Base-by-base conservation (phyloP, 2,329 filamentous ascomycete genomes). In the Gaeumannomyces tritici region DNA sequence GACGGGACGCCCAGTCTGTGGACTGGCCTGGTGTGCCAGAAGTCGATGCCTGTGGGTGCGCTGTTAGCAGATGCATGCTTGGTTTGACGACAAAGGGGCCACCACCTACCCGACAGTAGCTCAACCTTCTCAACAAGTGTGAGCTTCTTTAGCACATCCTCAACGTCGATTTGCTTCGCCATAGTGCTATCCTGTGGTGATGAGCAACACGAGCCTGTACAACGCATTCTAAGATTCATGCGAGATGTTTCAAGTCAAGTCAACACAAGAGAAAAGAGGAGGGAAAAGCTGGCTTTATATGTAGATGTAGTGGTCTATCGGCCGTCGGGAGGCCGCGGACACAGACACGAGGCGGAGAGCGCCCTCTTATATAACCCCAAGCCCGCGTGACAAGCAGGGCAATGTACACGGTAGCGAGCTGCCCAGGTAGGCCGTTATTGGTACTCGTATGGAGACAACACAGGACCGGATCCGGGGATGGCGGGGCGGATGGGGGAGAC, bases 11-110 rank as follows among this genome's bases (percentile, higher is more conserved):
- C 82, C 68, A 86, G 80, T 27, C 83, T 71, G 12, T 83, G 83
- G 8, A 89, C 76, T 18, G 82, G 72, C 66, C 83, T 82, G 42
- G 87, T 88, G 69, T 89, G 85, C 87, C 87, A 90, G 69, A 89
- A 89, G 73, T 89, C 87, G 66, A 82, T 80, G 63, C 85, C 85
- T 60, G n/a, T 5, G n/a, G 7, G 26, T n/a, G 42, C 18, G 47
- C 29, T 31, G 47, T 55, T 56, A 60, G 56, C 65, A 3, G 60
- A 57, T n/a, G 35, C 42, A 21, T 21, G 12, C 29, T 18, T 9
- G 35, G 60, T 33, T 18, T 5, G 35, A n/a, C 33, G 21, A 5
- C 26, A n/a, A 8, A 60, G n/a, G 27, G 59, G 2, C 21, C 28
- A 13, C 13, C 12, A 65, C 73, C 61, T 65, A 80, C 80, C 80